phyloP scores from a whole-genome alignment of 2,329 filamentous ascomycete genomes.

The Fusarium compactum region DNA sequence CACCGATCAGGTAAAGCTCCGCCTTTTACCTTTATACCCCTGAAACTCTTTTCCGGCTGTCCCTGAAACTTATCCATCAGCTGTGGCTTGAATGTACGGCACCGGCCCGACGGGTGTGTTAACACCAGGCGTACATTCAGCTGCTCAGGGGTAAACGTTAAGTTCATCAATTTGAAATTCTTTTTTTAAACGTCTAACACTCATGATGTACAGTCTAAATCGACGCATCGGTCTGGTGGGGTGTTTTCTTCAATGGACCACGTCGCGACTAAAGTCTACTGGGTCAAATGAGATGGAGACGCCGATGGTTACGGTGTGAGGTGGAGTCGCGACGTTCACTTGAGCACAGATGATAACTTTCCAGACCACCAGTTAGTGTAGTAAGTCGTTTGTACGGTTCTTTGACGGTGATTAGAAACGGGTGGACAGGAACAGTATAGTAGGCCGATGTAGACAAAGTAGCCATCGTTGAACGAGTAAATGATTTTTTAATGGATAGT shows the following conservation, averaged over 20 bases:
- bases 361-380: not conserved
- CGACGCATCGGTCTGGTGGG: not conserved
- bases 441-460: not conserved
- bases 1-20: not conserved
- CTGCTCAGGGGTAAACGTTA: not conserved
- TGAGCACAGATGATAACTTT: not conserved
- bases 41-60: not conserved
- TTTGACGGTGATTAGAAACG: not conserved
- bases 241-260: not conserved
- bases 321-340: not conserved
- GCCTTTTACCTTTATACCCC: not conserved
- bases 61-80: not conserved
- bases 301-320: not conserved
- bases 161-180: not conserved
- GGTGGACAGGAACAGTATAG: not conserved
- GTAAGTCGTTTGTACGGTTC: not conserved
- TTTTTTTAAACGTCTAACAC: not conserved
- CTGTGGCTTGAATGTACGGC: not conserved
- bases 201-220: fast-evolving
- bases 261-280: not conserved
- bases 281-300: no score
- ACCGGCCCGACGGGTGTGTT: not conserved
- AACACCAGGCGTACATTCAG: not conserved
- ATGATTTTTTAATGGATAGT: not conserved
- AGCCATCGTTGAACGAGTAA: not conserved